phyloP scores from a whole-genome alignment of 805 yeast species.

The Myxozyma vanderwaltii region DNA sequence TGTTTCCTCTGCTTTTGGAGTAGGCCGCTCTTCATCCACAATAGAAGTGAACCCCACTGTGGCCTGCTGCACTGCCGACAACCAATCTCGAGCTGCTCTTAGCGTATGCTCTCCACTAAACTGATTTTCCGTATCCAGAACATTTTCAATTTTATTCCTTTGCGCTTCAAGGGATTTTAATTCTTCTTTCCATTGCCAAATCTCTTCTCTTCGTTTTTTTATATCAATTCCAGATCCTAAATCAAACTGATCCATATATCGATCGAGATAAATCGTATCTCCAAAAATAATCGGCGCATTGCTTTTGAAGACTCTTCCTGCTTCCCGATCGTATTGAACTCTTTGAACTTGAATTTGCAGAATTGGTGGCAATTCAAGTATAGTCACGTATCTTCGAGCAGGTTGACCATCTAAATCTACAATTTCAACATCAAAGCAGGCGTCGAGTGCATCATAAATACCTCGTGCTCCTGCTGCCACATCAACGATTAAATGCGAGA shows the following conservation, averaged over 20 bases:
- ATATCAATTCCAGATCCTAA: conserved; percentile 51
- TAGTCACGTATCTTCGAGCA: conserved; percentile 71
- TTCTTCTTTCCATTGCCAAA: conserved; percentile 61
- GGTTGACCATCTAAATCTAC: conserved; percentile 67
- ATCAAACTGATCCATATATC: conserved; percentile 64
- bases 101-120: conserved; percentile 22
- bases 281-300: conserved; percentile 79
- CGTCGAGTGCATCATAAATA: conserved; percentile 87
- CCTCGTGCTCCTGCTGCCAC: conserved; percentile 86
- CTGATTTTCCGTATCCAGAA: conserved; percentile 9
- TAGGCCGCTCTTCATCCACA: neutral
- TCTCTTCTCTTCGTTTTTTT: conserved; percentile 56
- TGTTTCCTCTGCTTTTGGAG: neutral
- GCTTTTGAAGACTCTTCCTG: conserved; percentile 76
- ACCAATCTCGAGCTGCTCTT: conserved; percentile 29
- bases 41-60: neutral
- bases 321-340: conserved; percentile 80
- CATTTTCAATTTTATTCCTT: conserved; percentile 44
- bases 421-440: conserved; percentile 72
- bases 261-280: conserved; percentile 78
- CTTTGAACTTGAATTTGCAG: conserved; percentile 92
- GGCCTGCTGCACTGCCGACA: conserved; percentile 12
- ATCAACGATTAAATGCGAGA: conserved; percentile 78
- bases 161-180: conserved; percentile 50
- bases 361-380: conserved; percentile 73